Evolutionary conservation across 106 monocot genomes (phyloP), one percentile per base, ranked within the genome.

Genomic region (Dioscorea zingiberensis): DNA sequence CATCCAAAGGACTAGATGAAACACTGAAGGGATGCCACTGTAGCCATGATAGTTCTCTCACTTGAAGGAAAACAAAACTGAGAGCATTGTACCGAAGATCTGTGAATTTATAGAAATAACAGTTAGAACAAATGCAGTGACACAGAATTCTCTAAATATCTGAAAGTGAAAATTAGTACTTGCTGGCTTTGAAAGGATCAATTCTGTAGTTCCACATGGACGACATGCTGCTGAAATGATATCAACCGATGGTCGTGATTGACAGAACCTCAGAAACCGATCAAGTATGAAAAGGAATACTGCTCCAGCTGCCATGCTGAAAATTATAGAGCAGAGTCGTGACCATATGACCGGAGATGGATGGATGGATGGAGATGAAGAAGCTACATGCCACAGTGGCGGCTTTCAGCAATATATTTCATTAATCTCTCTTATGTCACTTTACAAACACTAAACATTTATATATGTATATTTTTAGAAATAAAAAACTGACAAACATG

Each of bases 1-100:
- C 94, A 68, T 94, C 87, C 78, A 90, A 75, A 59, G 94, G 94
- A 69, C 90, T 94, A 1, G 94, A 94, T 44, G 94, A 94, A 58
- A 94, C 94, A 65, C 94, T 94, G 26, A 94, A 94, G 9, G 94
- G 94, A 72, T 94, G 94, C 94, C 94, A 94, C 68, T 94, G 87
- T 26, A 90, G 24, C 77, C 74, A 87, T 27, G 94, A 90, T 55
- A 90, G 28, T 70, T 90, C 90, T 26, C 84, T 69, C 51, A 90
- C 83, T 90, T 90, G 94, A 46, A 94, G 47, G 70, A 94, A 94
- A 44, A 94, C 71, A 59, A 94, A 94, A 69, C 90, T 87, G 21
- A 94, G 78, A 58, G 90, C 90, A 60, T 87, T 93, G 60, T 93
- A 88, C 6, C 60, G 61, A 55, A 93, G 73, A 72, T 66, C 93